Conservation (phyloP, 805 yeast genomes). For the Barnettozyma wickerhamii region DNA sequence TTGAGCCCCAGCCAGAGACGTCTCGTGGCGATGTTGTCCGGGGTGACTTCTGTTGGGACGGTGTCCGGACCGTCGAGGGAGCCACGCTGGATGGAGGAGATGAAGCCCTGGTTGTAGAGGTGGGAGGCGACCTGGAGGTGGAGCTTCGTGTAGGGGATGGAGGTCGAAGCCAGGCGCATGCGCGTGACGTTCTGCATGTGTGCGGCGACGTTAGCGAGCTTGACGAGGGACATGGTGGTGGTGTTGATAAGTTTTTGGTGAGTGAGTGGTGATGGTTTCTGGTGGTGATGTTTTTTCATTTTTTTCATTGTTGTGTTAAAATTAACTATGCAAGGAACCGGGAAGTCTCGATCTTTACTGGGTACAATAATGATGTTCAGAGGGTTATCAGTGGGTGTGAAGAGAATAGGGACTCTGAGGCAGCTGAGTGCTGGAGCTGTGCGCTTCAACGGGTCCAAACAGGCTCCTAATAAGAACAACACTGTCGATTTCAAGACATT, state of each 20-base stretch:
- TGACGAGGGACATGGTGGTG: constrained; percentile 80
- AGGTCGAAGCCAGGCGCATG: constrained; percentile 68
- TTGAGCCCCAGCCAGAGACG: constrained; percentile 90
- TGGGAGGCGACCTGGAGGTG: constrained; percentile 83
- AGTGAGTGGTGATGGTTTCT: background rate
- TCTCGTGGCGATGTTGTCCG: constrained; percentile 80
- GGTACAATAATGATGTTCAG: background rate
- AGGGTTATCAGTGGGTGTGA: background rate
- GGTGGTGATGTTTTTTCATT: background rate
- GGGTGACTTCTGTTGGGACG: constrained; percentile 71
- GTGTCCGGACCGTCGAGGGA: constrained; percentile 80
- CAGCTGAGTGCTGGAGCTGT: background rate
- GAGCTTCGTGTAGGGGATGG: constrained; percentile 77
- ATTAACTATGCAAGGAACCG: too few species aligned
- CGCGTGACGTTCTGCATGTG: constrained; percentile 85
- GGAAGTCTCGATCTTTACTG: too few species aligned
- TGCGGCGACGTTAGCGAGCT: constrained; percentile 78
- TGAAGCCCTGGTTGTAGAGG: constrained; percentile 85
- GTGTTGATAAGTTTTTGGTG: too few species aligned
- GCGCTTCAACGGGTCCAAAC: constrained; percentile 6
- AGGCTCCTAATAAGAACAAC: constrained; percentile 1
- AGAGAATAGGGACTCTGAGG: background rate
- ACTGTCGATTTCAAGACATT: constrained; percentile 37
- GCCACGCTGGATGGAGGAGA: constrained; percentile 81
- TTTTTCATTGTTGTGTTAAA: background rate